A percentile compares a stretch with the other conserved stretches of the same genome.
Evolutionary conservation across 1,284 basidiomycete species (phyloP).

Genomic region (Meira miltonrushii): DNA sequence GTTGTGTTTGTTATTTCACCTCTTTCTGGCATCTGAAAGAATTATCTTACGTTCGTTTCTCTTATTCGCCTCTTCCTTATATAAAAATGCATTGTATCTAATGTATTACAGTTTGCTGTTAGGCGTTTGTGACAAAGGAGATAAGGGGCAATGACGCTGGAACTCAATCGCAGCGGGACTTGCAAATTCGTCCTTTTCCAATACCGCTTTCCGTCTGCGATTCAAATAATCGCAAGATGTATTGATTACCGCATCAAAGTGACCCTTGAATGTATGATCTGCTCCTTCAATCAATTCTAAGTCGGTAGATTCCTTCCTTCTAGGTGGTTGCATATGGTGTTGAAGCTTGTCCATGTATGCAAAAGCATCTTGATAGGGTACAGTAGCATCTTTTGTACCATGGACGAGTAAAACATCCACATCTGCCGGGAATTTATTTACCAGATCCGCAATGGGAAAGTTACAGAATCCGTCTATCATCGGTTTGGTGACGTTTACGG

Average conservation of each 20-base stretch:
- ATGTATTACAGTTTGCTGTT: too few species aligned
- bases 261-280: constrained; percentile 32
- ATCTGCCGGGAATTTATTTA: constrained; percentile 25
- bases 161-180: too few species aligned
- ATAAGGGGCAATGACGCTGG: too few species aligned
- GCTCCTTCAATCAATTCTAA: constrained; percentile 34
- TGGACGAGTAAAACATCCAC: constrained; percentile 35
- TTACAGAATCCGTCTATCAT: constrained; percentile 32
- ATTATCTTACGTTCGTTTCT: too few species aligned
- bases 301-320: constrained; percentile 17
- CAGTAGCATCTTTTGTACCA: constrained; percentile 33
- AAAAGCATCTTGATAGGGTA: constrained; percentile 27
- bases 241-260: constrained; percentile 34
- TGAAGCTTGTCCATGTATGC: constrained; percentile 27
- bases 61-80: too few species aligned
- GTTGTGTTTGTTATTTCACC: too few species aligned
- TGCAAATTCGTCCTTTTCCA: too few species aligned
- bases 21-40: too few species aligned
- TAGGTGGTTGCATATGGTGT: neutral
- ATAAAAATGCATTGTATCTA: too few species aligned
- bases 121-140: too few species aligned
- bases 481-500: constrained; percentile 26
- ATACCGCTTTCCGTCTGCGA: neutral
- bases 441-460: constrained; percentile 24
- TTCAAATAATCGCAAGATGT: neutral